Evolutionary conservation across 164 flowering plant species (phyloP).

Genomic region (Echeveria elegans): DNA sequence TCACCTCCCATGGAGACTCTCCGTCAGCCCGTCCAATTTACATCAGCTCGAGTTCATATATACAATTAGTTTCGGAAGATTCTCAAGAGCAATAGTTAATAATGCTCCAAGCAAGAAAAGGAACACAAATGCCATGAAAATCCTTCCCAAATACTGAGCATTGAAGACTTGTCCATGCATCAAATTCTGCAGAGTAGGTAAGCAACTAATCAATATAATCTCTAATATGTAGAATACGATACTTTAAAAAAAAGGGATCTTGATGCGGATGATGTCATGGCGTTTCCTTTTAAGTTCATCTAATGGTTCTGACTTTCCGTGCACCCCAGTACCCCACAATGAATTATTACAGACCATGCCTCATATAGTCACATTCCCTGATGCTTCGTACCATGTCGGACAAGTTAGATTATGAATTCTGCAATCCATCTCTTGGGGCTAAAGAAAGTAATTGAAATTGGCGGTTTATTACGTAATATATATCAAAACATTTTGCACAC

Average conservation of each 20-base stretch:
- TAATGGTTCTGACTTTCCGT: too few species aligned
- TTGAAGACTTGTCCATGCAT: constrained; percentile 14
- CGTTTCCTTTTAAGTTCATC: too few species aligned
- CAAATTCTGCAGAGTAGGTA: too few species aligned
- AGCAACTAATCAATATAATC: background rate
- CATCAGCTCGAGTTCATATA: constrained; percentile 21
- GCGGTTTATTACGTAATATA: background rate
- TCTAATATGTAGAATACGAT: background rate
- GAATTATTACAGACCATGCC: too few species aligned
- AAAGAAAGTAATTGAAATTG: too few species aligned
- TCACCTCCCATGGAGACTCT: background rate
- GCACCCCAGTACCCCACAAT: background rate
- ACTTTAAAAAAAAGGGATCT: background rate
- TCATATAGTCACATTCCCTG: background rate
- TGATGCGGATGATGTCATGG: background rate
- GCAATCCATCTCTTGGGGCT: too few species aligned
- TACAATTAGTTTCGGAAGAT: constrained; percentile 45
- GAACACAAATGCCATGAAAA: constrained; percentile 42
- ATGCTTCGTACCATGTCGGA: background rate
- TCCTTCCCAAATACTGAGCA: constrained; percentile 42
- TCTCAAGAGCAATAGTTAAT: constrained; percentile 56
- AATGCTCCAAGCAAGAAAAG: constrained; percentile 46
- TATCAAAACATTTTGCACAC: background rate
- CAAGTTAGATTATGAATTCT: background rate
- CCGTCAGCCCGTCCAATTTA: background rate